Base-by-base conservation (phyloP, 164 flowering plant species). In the Liquidambar formosana region DNA sequence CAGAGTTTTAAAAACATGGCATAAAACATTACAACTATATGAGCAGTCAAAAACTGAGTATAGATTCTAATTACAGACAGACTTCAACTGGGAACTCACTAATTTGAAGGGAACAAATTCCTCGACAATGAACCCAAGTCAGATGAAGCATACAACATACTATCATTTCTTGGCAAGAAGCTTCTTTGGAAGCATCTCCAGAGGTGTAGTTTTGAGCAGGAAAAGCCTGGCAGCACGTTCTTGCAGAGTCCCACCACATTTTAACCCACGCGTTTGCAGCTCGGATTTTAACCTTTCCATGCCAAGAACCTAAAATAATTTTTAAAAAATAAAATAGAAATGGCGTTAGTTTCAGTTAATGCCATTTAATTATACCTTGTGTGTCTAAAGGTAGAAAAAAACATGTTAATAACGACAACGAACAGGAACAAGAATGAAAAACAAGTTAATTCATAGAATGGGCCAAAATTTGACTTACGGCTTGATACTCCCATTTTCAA, bases 211-310 rank as follows among this genome's bases (percentile, higher is more conserved):
- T 69, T 92, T 92, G 64, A 94, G 90, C 64, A 90, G 76, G 72
- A 88, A 92, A 73, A 94, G 89, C 77, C 98, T 83, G 1, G 88
- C 86, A 63, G 96, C 96, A n/a, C 97, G 91, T 81, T 94, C 97
- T 71, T 83, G 91, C 75, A 94, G 62, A 33, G 98, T 89, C 33
- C 98, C 98, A 0, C 98, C 97, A 68, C 94, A 94, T 77, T 94
- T 94, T 65, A 94, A 74, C 25, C 97, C 97, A 23, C 70, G 86
- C 13, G 80, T 78, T 76, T 92, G 97, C 71, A 92, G 83, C 81
- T 92, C 96, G 5, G 77, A 63, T 70, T 94, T 92, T 21, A 94
- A 64, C 78, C 82, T 84, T 22, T 94, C 94, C 90, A 92, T 58
- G 48, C 98, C 98, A 67, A 94, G 85, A 77, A 71, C 89, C 98